These are phyloP conservation scores for Phytophthora boehmeriae DNA, from an alignment of 352 stramenopile genomes.

Conservation along the genomic window DNA sequence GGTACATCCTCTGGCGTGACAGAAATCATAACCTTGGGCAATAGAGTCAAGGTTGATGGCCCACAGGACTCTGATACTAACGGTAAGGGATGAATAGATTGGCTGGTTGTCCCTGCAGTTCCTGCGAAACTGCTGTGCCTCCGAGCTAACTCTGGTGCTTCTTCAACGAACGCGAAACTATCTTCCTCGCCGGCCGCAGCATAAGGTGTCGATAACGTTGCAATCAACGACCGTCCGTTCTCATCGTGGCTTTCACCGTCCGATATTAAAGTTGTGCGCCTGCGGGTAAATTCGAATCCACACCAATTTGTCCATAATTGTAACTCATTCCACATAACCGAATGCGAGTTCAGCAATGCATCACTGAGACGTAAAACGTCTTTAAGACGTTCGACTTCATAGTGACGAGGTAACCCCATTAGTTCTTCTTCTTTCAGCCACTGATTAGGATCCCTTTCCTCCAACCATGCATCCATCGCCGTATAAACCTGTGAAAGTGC, in stretches of 20 bases:
- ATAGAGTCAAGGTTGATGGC: slow-evolving; percentile 50
- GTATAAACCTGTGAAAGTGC: slow-evolving; percentile 73
- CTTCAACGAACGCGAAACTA: slow-evolving; percentile 84
- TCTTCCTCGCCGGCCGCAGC: slow-evolving; percentile 56
- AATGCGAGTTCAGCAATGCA: slow-evolving; percentile 48
- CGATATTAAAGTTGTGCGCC: slow-evolving; percentile 22
- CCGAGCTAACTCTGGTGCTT: slow-evolving; percentile 58
- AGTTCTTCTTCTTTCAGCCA: slow-evolving; percentile 82
- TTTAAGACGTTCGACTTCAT: slow-evolving; percentile 68
- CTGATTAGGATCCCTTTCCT: slow-evolving; percentile 78
- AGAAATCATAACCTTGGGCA: slow-evolving; percentile 60
- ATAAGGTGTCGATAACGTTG: slow-evolving; percentile 20
- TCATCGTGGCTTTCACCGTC: slow-evolving; percentile 9
- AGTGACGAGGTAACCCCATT: slow-evolving; percentile 71
- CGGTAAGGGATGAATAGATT: slow-evolving; percentile 51
- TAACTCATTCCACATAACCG: slow-evolving; percentile 56
- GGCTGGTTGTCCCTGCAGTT: slow-evolving; percentile 40
- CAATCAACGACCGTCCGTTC: neutral
- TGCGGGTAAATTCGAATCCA: slow-evolving; percentile 68
- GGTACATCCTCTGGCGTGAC: slow-evolving; percentile 47
- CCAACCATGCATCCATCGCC: slow-evolving; percentile 88
- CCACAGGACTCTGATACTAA: slow-evolving; percentile 51
- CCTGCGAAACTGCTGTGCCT: slow-evolving; percentile 72
- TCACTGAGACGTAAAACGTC: slow-evolving; percentile 78
- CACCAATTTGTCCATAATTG: slow-evolving; percentile 72